Evolutionary conservation across 1,139 yeast species (phyloP).

Genomic region (Suhomyces ambrosiae): DNA sequence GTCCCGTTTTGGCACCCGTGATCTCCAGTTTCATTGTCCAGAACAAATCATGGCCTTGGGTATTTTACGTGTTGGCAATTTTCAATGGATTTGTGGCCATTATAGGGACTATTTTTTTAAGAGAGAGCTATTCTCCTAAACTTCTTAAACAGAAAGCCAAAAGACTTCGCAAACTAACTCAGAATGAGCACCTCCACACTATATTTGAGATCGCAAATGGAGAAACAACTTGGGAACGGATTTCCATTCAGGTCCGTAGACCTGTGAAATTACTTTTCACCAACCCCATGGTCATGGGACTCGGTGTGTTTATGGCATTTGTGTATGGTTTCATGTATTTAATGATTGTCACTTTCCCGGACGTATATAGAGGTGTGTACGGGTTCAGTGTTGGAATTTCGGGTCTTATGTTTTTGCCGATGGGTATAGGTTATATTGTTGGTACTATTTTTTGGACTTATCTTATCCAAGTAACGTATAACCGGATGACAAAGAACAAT

Average conservation of each 20-base stretch:
- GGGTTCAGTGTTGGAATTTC: constrained; percentile 52
- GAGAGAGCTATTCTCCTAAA: constrained; percentile 63
- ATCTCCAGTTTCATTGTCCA: constrained; percentile 30
- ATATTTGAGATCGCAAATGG: constrained; percentile 53
- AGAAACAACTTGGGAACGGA: constrained; percentile 31
- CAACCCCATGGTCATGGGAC: constrained; percentile 65
- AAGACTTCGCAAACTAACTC: constrained; percentile 48
- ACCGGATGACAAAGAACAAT: constrained; percentile 37
- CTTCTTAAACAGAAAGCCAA: constrained; percentile 51
- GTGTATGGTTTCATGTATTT: constrained; percentile 65
- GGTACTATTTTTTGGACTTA: constrained; percentile 52
- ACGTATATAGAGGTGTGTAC: constrained; percentile 49
- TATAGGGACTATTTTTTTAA: constrained; percentile 44
- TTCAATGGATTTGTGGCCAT: constrained; percentile 52
- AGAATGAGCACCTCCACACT: constrained; percentile 58
- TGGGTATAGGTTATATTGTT: constrained; percentile 52
- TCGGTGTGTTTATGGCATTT: constrained; percentile 65
- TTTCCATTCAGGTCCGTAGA: constrained; percentile 46
- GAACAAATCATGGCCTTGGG: constrained; percentile 58
- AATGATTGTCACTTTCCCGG: constrained; percentile 60
- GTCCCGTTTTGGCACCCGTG: constrained; percentile 41
- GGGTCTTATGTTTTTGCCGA: constrained; percentile 59
- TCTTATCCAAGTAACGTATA: constrained; percentile 40
- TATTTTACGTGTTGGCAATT: constrained; percentile 60
- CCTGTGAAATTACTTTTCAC: constrained; percentile 54